phyloP scores from a whole-genome alignment of 129 eudicot genomes.

The Escallonia rubra region DNA sequence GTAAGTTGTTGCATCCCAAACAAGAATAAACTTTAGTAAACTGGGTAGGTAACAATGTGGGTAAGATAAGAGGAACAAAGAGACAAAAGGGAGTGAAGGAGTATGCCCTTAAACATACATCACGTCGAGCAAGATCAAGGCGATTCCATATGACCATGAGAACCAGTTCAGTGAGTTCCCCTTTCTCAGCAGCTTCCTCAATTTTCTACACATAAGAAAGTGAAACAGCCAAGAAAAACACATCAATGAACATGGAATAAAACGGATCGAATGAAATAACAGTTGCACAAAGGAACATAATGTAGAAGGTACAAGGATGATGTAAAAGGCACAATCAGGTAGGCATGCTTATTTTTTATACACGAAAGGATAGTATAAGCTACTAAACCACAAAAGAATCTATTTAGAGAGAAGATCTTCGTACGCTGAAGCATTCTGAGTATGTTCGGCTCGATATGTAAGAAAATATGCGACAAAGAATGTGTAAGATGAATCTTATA shows the following conservation, averaged over 20 bases:
- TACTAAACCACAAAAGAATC: no score
- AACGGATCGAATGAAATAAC: background rate
- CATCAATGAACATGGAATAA: background rate
- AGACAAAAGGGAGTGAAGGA: background rate
- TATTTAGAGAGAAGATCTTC: no score
- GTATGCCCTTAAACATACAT: constrained; percentile 41
- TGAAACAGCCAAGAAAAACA: background rate
- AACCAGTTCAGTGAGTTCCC: constrained; percentile 85
- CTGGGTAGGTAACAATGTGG: no score
- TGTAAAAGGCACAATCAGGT: background rate
- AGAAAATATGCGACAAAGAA: no score
- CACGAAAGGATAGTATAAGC: no score
- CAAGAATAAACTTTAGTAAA: no score
- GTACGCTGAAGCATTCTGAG: no score
- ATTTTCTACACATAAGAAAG: constrained; percentile 57
- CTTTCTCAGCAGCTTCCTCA: constrained; percentile 98
- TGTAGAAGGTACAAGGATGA: background rate
- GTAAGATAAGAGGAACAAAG: no score
- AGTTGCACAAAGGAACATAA: background rate
- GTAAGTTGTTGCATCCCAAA: no score
- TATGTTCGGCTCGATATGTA: no score
- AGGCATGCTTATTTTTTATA: no score
- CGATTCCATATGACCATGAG: constrained; percentile 97
- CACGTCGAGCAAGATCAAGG: constrained; percentile 94
- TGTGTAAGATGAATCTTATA: no score